Conservation (phyloP, 2,329 filamentous ascomycete genomes). For the Diaporthe aspalathi region DNA sequence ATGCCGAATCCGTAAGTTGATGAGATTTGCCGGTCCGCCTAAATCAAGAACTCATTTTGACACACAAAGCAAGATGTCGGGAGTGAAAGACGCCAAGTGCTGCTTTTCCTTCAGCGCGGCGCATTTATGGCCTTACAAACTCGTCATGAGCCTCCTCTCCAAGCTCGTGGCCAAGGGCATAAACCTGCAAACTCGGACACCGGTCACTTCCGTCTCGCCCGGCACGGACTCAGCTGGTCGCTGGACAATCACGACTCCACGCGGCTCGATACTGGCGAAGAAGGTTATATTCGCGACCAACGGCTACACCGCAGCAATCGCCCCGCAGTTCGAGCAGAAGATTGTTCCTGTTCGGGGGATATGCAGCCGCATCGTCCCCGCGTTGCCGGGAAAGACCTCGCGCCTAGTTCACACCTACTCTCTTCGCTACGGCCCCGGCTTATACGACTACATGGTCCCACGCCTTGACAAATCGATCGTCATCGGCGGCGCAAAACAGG, state of each 20-base stretch:
- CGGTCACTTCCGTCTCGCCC: constrained; percentile 37
- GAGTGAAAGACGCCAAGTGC: constrained; percentile 50
- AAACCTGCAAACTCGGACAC: constrained; percentile 31
- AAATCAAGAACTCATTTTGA: not conserved
- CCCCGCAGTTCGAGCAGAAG: constrained; percentile 67
- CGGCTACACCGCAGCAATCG: constrained; percentile 71
- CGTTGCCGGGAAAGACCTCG: constrained; percentile 31
- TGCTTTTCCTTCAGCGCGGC: constrained; percentile 46
- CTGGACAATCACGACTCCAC: constrained; percentile 63
- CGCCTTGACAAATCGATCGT: constrained; percentile 58
- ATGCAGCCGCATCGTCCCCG: constrained; percentile 42
- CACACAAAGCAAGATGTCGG: constrained; percentile 43
- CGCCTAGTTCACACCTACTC: constrained; percentile 44
- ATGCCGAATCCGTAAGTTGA: constrained; percentile 33
- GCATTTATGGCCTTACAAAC: constrained; percentile 47
- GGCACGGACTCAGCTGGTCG: constrained; percentile 41
- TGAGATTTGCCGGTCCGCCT: too few species aligned
- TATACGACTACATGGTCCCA: constrained; percentile 55
- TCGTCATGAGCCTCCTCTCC: constrained; percentile 44
- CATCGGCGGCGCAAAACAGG: constrained; percentile 49
- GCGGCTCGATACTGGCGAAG: constrained; percentile 64
- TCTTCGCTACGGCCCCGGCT: constrained; percentile 41
- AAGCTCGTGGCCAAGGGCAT: constrained; percentile 35
- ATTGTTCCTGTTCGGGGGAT: constrained; percentile 72
- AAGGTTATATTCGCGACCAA: constrained; percentile 75